These are phyloP conservation scores for Gyrodon lividus DNA, from an alignment of 768 basidiomycete species.

Conservation along the genomic window DNA sequence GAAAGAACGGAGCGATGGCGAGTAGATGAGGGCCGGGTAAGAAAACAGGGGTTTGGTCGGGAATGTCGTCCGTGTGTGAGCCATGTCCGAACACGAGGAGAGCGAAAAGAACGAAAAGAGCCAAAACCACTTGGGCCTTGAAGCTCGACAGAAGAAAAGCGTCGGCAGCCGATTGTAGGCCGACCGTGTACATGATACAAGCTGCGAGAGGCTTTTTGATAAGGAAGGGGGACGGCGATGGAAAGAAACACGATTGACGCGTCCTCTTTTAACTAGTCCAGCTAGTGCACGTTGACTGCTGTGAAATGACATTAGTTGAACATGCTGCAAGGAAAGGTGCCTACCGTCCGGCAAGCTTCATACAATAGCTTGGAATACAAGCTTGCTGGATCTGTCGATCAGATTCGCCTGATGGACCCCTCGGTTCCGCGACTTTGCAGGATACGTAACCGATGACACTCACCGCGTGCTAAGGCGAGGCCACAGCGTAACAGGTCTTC, in stretches of 20 bases:
- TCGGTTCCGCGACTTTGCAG: slow-evolving; percentile 29
- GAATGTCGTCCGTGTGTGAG: slow-evolving; percentile 46
- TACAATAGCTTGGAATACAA: slow-evolving; percentile 8
- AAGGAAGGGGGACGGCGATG: slow-evolving; percentile 24
- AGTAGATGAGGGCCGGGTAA: slow-evolving; percentile 60
- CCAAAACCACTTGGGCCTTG: slow-evolving; percentile 34
- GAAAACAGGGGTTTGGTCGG: slow-evolving; percentile 43
- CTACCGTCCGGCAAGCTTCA: slow-evolving; percentile 15
- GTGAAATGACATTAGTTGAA: slow-evolving; percentile 25
- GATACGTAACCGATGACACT: slow-evolving; percentile 12
- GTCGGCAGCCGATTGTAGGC: slow-evolving; percentile 38
- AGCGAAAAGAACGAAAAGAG: slow-evolving; percentile 35
- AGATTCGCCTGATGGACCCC: background rate
- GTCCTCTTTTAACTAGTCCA: slow-evolving; percentile 22
- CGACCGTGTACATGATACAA: slow-evolving; percentile 41
- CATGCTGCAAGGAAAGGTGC: slow-evolving; percentile 25
- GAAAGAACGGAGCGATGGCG: slow-evolving; percentile 67
- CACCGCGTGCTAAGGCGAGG: slow-evolving; percentile 17
- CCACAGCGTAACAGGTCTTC: slow-evolving; percentile 6
- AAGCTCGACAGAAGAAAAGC: slow-evolving; percentile 36
- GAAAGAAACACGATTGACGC: slow-evolving; percentile 20
- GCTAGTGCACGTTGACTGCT: slow-evolving; percentile 25
- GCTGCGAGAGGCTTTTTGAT: slow-evolving; percentile 26
- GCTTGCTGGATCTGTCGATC: slow-evolving; percentile 23
- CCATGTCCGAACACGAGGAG: slow-evolving; percentile 38